Percentiles rank a stretch among this genome's conserved stretches.
These are phyloP conservation scores for Casuarina cunninghamiana DNA, from an alignment of 306 rosid genomes.

Conservation along the genomic window DNA sequence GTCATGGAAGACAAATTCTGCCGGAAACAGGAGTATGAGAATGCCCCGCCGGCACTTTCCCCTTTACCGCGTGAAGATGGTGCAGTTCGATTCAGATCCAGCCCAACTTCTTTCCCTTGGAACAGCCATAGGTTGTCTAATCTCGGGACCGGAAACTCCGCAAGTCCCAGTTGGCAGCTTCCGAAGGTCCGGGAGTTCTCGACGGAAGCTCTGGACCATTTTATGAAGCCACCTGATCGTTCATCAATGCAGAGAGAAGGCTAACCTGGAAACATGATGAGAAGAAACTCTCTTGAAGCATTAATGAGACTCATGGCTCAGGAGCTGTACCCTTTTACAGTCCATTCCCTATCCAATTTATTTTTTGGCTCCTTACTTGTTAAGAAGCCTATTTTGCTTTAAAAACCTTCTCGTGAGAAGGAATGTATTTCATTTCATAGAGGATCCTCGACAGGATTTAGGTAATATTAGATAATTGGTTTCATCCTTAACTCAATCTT, in stretches of 20 bases:
- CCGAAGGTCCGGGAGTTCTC: slow-evolving; percentile 21
- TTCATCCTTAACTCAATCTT: too few species aligned
- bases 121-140: slow-evolving; percentile 31
- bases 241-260: slow-evolving; percentile 29
- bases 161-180: slow-evolving; percentile 9
- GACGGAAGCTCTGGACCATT: slow-evolving; percentile 15
- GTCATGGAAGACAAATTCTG: slow-evolving; percentile 30
- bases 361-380: background rate
- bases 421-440: too few species aligned
- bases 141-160: slow-evolving; percentile 22
- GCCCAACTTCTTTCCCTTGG: slow-evolving; percentile 24
- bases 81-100: slow-evolving; percentile 25
- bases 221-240: slow-evolving; percentile 40
- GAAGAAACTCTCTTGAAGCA: background rate
- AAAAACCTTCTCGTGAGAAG: too few species aligned
- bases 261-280: slow-evolving; percentile 11
- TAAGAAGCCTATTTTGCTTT: too few species aligned
- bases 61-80: slow-evolving; percentile 45
- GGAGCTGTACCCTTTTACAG: slow-evolving; percentile 1
- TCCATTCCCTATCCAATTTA: background rate
- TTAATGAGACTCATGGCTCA: background rate
- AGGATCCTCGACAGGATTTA: too few species aligned
- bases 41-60: slow-evolving; percentile 19
- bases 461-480: too few species aligned
- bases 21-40: slow-evolving; percentile 13